These are phyloP conservation scores for Biscogniauxia sp. DNA, from an alignment of 2,329 filamentous ascomycete genomes.

Conservation along the genomic window DNA sequence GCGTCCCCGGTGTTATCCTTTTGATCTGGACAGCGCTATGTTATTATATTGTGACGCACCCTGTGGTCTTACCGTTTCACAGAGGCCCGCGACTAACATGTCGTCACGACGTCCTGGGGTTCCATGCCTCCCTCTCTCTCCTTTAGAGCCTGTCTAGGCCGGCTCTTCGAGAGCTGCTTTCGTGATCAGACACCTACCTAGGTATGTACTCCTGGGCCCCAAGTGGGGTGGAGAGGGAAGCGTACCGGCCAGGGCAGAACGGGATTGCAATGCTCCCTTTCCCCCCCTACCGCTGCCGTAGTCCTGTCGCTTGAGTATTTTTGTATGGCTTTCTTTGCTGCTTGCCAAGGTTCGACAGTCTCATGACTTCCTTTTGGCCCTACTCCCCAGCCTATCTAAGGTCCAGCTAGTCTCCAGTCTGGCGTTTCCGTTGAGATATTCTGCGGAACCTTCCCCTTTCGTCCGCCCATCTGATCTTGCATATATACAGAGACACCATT, in stretches of 20 bases:
- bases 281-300: background rate
- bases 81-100: constrained; percentile 11
- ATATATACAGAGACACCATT: constrained; percentile 7
- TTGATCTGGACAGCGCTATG: constrained; percentile 12
- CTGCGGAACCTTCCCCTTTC: constrained; percentile 31
- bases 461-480: constrained; percentile 29
- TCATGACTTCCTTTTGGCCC: constrained; percentile 26
- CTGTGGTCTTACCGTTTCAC: constrained; percentile 7
- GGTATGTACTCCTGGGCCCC: background rate
- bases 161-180: background rate
- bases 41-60: constrained; percentile 17
- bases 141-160: background rate
- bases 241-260: background rate
- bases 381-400: constrained; percentile 19
- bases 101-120: constrained; percentile 15
- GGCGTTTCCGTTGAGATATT: constrained; percentile 18
- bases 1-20: constrained; percentile 11
- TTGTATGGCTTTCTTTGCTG: background rate
- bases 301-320: background rate
- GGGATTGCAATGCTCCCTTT: background rate
- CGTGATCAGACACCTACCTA: background rate
- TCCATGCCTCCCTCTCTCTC: background rate
- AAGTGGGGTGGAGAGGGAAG: background rate
- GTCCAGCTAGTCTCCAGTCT: constrained; percentile 19
- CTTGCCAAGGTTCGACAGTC: constrained; percentile 23